Percentiles rank a stretch among this genome's conserved stretches.
Evolutionary conservation across 169 alveolate genomes (phyloP).

Genomic region (Fabrea salina): DNA sequence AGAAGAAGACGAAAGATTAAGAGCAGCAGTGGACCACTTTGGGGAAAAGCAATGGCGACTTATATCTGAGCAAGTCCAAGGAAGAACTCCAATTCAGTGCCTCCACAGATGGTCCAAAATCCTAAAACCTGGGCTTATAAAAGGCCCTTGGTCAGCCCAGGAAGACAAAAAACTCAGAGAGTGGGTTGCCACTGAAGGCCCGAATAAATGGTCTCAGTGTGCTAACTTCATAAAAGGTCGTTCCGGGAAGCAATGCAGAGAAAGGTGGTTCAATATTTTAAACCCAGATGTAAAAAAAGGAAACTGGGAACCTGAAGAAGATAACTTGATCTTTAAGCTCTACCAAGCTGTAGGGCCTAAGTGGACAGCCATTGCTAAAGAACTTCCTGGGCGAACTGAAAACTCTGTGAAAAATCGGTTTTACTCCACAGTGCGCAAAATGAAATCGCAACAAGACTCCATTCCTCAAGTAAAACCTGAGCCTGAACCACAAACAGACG

Average conservation of each 20-base stretch:
- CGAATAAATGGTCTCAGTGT: conserved; percentile 51
- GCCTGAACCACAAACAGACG: not conserved
- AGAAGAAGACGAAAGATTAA: conserved; percentile 50
- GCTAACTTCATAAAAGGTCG: conserved; percentile 34
- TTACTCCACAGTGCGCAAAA: conserved; percentile 52
- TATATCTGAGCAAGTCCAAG: conserved; percentile 66
- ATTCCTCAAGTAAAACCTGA: not conserved
- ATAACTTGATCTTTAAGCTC: conserved; percentile 40
- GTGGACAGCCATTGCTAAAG: conserved; percentile 75
- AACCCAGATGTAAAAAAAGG: conserved; percentile 59
- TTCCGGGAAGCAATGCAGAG: conserved; percentile 32
- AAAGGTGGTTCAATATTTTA: conserved; percentile 60
- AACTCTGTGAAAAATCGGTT: conserved; percentile 79
- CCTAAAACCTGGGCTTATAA: conserved; percentile 70
- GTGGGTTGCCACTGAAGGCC: conserved; percentile 51
- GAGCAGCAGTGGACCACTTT: conserved; percentile 53
- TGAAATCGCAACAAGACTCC: conserved; percentile 6
- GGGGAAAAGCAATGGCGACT: conserved; percentile 76
- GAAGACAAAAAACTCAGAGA: conserved; percentile 53
- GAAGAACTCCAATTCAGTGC: conserved; percentile 75
- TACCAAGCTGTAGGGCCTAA: conserved; percentile 66
- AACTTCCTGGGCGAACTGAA: conserved; percentile 78
- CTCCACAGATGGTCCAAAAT: conserved; percentile 77
- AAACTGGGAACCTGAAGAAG: conserved; percentile 65
- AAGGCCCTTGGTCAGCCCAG: conserved; percentile 56